These are phyloP conservation scores for Coriolopsis trogii DNA, from an alignment of 1,284 basidiomycete species.

Conservation along the genomic window DNA sequence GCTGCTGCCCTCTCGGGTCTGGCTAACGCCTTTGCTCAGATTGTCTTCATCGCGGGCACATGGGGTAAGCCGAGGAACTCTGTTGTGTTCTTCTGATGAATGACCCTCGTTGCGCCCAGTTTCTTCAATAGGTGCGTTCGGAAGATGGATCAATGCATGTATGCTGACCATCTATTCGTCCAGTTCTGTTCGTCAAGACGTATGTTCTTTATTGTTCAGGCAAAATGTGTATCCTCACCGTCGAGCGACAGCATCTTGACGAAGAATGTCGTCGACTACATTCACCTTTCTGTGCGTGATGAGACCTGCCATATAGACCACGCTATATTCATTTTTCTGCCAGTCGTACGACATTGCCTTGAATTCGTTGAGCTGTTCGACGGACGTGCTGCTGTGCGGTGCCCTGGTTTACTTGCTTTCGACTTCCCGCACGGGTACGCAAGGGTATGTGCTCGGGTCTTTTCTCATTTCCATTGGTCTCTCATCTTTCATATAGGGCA, in stretches of 20 bases:
- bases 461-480: rapidly evolving
- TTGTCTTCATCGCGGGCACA: background rate
- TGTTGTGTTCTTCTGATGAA: no score
- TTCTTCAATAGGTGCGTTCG: background rate
- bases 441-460: slow-evolving; percentile 5
- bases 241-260: background rate
- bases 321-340: background rate
- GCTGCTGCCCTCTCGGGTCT: background rate
- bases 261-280: background rate
- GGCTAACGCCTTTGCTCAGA: background rate
- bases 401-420: slow-evolving; percentile 14
- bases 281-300: background rate
- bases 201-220: background rate
- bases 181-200: slow-evolving; percentile 9
- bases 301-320: background rate
- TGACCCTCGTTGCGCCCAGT: no score
- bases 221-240: background rate
- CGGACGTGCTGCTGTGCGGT: slow-evolving; percentile 16
- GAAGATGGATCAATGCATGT: background rate
- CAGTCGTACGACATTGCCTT: slow-evolving; percentile 17
- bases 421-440: slow-evolving; percentile 15
- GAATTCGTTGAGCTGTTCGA: slow-evolving; percentile 9
- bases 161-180: background rate
- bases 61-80: slow-evolving; percentile 9
- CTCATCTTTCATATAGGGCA: background rate